Evolutionary conservation across 106 monocot species (phyloP).

Genomic region (Allium fistulosum): DNA sequence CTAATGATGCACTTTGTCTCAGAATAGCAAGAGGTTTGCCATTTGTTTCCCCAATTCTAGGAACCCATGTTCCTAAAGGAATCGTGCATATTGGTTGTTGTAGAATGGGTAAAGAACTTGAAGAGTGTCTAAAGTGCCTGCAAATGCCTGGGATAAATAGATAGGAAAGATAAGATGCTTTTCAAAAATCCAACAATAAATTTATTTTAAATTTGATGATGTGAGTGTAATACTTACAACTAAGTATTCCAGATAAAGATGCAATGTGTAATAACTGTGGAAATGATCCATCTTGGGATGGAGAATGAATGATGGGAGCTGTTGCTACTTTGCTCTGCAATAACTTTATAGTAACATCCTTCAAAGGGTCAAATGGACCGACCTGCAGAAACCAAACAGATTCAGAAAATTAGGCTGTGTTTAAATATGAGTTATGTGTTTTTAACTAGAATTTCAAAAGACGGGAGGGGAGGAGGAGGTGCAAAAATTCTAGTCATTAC

Average conservation of each 20-base stretch:
- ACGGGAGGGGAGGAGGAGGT: too few species aligned
- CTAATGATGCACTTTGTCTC: slow-evolving; percentile 72
- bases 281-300: slow-evolving; percentile 68
- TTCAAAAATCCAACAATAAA: background rate
- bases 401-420: background rate
- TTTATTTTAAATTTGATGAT: too few species aligned
- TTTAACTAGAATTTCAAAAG: too few species aligned
- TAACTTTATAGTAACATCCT: slow-evolving; percentile 83
- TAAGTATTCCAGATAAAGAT: slow-evolving; percentile 81
- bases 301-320: slow-evolving; percentile 77
- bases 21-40: slow-evolving; percentile 64
- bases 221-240: slow-evolving; percentile 31
- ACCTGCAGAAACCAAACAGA: slow-evolving; percentile 39
- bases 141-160: slow-evolving; percentile 60
- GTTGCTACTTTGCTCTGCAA: slow-evolving; percentile 72
- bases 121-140: slow-evolving; percentile 81
- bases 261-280: slow-evolving; percentile 87
- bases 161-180: background rate
- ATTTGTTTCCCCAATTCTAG: slow-evolving; percentile 80
- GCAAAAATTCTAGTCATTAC: too few species aligned
- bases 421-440: too few species aligned
- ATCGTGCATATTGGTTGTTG: slow-evolving; percentile 68
- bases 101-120: slow-evolving; percentile 65
- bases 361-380: slow-evolving; percentile 79
- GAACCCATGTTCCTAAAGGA: slow-evolving; percentile 81